Percentiles rank a stretch among this genome's conserved stretches.
Evolutionary conservation across 1,284 basidiomycete species (phyloP).

Genomic region (Cutaneotrichosporon spelunceum): DNA sequence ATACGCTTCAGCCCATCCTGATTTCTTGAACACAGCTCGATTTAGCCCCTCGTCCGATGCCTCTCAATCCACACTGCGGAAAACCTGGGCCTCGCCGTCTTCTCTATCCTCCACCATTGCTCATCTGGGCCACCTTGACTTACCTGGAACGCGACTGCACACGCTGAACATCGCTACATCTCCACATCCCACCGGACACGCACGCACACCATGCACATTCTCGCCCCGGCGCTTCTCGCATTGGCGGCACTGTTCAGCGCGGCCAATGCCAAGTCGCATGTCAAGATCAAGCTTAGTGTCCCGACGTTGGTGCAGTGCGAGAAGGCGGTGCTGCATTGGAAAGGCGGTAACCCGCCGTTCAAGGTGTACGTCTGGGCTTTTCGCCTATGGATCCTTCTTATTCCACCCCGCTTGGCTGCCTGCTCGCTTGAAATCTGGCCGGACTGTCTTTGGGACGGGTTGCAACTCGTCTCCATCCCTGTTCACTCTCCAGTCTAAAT

Average conservation of each 20-base stretch:
- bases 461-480: no score
- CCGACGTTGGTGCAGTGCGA: slow-evolving; percentile 8
- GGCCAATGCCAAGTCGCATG: slow-evolving; percentile 6
- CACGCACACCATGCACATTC: slow-evolving; percentile 1
- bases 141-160: no score
- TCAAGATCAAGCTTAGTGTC: slow-evolving; percentile 7
- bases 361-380: slow-evolving; percentile 6
- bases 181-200: neutral
- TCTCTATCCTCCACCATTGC: neutral
- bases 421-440: no score
- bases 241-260: neutral
- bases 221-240: neutral
- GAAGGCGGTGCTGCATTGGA: neutral
- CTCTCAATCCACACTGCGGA: neutral
- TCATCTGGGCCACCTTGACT: neutral
- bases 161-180: neutral
- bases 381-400: no score
- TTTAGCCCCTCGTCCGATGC: neutral
- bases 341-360: slow-evolving; percentile 7
- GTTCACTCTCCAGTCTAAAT: no score
- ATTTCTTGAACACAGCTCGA: neutral
- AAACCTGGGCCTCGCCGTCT: no score
- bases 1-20: neutral
- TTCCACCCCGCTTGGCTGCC: no score
- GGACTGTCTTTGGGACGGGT: no score